Conservation (phyloP, 768 basidiomycete species). For the Tricholomella constricta region DNA sequence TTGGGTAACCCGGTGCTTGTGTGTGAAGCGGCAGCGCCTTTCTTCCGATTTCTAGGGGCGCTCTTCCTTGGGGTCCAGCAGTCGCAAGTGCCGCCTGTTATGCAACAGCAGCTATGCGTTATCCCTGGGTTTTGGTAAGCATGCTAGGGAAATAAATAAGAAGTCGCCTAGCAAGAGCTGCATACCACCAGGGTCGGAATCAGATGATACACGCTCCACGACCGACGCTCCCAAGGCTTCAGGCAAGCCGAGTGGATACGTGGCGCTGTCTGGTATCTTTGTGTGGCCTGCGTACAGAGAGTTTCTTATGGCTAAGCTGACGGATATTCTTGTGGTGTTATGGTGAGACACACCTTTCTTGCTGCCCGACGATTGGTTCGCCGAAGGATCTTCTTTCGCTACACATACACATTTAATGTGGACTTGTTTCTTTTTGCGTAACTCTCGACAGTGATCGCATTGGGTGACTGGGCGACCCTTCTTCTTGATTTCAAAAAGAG, state of each 20-base stretch:
- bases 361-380: slow-evolving; percentile 39
- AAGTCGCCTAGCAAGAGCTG: slow-evolving; percentile 47
- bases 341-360: slow-evolving; percentile 65
- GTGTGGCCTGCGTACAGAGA: slow-evolving; percentile 47
- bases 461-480: slow-evolving; percentile 92
- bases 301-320: slow-evolving; percentile 50
- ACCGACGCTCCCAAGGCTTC: slow-evolving; percentile 68
- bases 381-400: slow-evolving; percentile 65
- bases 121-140: slow-evolving; percentile 52
- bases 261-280: slow-evolving; percentile 67
- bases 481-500: slow-evolving; percentile 90
- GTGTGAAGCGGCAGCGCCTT: slow-evolving; percentile 20
- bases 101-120: slow-evolving; percentile 46
- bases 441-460: slow-evolving; percentile 84
- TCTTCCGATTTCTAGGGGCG: slow-evolving; percentile 35
- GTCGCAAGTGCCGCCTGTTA: slow-evolving; percentile 51
- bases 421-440: slow-evolving; percentile 83
- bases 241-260: slow-evolving; percentile 80
- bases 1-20: slow-evolving; percentile 10
- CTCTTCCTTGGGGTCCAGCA: slow-evolving; percentile 58
- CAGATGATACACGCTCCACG: slow-evolving; percentile 54
- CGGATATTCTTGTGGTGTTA: slow-evolving; percentile 16
- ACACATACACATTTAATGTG: slow-evolving; percentile 88
- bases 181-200: slow-evolving; percentile 71
- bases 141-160: slow-evolving; percentile 35